Evolutionary conservation across 1,139 yeast species (phyloP).

Genomic region (Spathaspora sp.): DNA sequence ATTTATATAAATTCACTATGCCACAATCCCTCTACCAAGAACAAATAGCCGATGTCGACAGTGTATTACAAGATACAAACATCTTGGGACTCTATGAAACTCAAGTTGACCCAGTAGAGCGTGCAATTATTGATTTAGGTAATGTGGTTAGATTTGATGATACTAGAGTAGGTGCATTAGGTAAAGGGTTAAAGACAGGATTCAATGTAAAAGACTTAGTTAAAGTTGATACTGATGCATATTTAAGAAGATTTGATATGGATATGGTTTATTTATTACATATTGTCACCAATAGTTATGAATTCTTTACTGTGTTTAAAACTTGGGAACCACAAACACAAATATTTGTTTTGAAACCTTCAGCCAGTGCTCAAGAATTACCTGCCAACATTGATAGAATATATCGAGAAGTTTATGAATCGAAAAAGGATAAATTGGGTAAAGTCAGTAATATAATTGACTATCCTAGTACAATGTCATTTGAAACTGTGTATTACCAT

Average conservation of each 20-base stretch:
- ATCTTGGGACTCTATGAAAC: constrained; percentile 79
- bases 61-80: constrained; percentile 63
- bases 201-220: constrained; percentile 65
- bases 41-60: constrained; percentile 57
- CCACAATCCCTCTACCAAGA: constrained; percentile 60
- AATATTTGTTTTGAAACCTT: constrained; percentile 68
- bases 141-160: constrained; percentile 67
- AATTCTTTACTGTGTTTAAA: constrained; percentile 66
- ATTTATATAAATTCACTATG: constrained; percentile 64
- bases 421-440: constrained; percentile 47
- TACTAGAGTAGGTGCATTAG: constrained; percentile 76
- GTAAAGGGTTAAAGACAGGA: constrained; percentile 83
- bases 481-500: constrained; percentile 50
- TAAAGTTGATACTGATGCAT: constrained; percentile 46
- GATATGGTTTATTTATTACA: constrained; percentile 72
- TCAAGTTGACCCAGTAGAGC: constrained; percentile 61
- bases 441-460: constrained; percentile 47
- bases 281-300: constrained; percentile 73
- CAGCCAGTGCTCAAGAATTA: constrained; percentile 65
- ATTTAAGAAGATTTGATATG: constrained; percentile 54
- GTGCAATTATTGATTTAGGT: constrained; percentile 81
- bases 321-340: constrained; percentile 59
- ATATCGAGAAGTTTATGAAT: constrained; percentile 52
- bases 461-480: constrained; percentile 50
- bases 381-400: constrained; percentile 52